These are phyloP conservation scores for Fusarium sp. DNA, from an alignment of 2,329 filamentous ascomycete species.

Conservation along the genomic window DNA sequence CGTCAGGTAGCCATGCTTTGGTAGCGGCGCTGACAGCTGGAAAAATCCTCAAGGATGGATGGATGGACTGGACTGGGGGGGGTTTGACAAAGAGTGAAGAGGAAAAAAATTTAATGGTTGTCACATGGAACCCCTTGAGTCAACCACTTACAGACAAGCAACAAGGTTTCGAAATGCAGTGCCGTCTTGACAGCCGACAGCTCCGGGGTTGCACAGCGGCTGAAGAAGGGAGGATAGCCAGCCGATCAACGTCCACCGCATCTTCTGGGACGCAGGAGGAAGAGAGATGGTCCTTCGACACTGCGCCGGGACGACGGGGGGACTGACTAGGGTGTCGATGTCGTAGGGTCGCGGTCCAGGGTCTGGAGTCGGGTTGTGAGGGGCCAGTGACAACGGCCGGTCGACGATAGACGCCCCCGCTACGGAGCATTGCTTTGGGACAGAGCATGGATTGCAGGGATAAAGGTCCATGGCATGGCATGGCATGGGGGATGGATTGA, in stretches of 20 bases:
- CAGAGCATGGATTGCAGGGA: neutral
- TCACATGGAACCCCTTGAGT: conserved; percentile 29
- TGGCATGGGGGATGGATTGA: neutral
- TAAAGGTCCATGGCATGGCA: neutral
- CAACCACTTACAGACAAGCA: conserved; percentile 11
- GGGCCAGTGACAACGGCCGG: conserved; percentile 5
- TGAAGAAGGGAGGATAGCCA: conserved; percentile 10
- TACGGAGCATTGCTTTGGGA: conserved; percentile 2
- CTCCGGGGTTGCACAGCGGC: conserved; percentile 32
- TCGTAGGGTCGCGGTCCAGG: conserved; percentile 26
- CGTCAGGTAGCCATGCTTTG: conserved; percentile 11
- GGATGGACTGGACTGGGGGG: neutral
- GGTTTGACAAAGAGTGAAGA: neutral
- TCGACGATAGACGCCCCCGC: neutral
- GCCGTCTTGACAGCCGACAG: conserved; percentile 30
- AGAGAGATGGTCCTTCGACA: neutral
- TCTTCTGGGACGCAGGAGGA: conserved; percentile 6
- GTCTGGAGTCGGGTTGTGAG: conserved; percentile 21
- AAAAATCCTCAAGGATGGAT: neutral
- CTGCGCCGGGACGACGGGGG: neutral
- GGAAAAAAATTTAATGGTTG: conserved; percentile 7
- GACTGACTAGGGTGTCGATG: conserved; percentile 18
- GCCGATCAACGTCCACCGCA: conserved; percentile 24
- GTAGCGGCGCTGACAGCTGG: conserved; percentile 7
- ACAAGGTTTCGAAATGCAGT: conserved; percentile 13